These are phyloP conservation scores for Nakataea oryzae DNA, from an alignment of 2,329 filamentous ascomycete genomes.

Conservation along the genomic window DNA sequence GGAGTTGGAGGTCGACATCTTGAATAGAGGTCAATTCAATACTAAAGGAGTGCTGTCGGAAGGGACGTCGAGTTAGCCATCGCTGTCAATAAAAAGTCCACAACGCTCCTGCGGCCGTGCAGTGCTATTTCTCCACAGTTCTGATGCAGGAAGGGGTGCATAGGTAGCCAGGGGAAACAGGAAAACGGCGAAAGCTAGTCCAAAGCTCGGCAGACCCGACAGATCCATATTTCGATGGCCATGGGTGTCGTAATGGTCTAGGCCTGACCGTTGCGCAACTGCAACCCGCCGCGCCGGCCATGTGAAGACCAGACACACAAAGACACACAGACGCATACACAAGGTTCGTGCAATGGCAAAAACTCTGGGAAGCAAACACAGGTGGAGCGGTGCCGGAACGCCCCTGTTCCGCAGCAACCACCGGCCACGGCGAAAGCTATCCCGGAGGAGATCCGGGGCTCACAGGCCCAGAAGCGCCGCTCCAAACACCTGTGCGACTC, in stretches of 20 bases:
- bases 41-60: constrained; percentile 14
- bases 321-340: too few relatives aligned
- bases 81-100: too few relatives aligned
- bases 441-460: background rate
- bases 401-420: background rate
- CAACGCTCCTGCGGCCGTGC: too few relatives aligned
- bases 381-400: background rate
- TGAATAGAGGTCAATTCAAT: constrained; percentile 15
- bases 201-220: background rate
- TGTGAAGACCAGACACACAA: background rate
- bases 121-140: too few relatives aligned
- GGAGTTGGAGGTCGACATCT: constrained; percentile 18
- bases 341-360: background rate
- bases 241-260: background rate
- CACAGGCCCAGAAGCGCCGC: background rate
- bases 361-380: background rate
- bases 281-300: background rate
- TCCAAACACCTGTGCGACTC: background rate
- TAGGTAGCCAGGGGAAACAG: background rate
- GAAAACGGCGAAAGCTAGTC: background rate
- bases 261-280: background rate
- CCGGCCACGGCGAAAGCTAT: background rate
- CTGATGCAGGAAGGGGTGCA: background rate
- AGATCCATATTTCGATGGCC: background rate
- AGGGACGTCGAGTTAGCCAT: too few relatives aligned